Conservation (phyloP, 495 filamentous ascomycete species). For the Trichoderma erinaceum region DNA sequence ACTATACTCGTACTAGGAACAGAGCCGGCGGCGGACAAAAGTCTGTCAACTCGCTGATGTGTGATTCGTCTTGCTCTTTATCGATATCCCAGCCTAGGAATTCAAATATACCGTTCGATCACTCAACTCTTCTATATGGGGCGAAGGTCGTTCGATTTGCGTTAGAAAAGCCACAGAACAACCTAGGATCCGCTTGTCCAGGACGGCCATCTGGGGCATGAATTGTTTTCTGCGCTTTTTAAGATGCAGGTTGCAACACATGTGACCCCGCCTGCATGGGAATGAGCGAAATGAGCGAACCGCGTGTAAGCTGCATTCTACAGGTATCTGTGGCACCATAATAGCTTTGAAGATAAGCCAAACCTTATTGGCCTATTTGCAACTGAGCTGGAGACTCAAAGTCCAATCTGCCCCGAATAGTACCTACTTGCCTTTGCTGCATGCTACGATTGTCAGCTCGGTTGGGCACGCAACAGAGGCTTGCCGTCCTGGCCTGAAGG, state of each 20-base stretch:
- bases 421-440: background rate
- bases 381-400: background rate
- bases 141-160: background rate
- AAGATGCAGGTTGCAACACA: background rate
- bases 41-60: background rate
- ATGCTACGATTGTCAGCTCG: background rate
- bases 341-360: background rate
- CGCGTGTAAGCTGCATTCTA: background rate
- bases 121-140: background rate
- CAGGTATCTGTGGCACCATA: background rate
- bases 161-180: background rate
- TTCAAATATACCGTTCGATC: background rate
- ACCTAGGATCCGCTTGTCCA: background rate
- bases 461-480: background rate
- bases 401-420: background rate
- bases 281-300: background rate
- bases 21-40: background rate
- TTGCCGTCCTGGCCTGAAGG: background rate
- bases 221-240: background rate
- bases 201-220: background rate
- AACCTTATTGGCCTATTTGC: background rate
- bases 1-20: background rate
- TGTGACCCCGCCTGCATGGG: conserved; percentile 3
- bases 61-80: background rate
- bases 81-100: background rate